Conservation (phyloP, 2,329 filamentous ascomycete genomes). For the Hymenoscyphus repandus region DNA sequence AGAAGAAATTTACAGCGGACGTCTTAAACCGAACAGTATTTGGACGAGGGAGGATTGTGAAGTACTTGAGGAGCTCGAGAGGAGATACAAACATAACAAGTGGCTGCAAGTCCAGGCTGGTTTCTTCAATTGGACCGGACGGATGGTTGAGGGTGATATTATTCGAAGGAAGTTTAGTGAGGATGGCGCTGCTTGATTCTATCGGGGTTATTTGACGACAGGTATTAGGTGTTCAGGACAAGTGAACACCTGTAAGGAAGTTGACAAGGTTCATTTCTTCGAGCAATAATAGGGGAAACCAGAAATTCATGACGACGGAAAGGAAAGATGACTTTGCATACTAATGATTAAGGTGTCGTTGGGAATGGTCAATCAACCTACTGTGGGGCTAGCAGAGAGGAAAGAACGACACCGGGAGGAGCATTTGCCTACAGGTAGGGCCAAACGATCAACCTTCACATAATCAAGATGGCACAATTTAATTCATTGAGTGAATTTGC, state of each 20-base stretch:
- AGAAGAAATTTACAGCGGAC: background rate
- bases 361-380: too few species aligned
- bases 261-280: background rate
- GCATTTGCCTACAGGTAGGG: too few species aligned
- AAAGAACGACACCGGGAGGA: too few species aligned
- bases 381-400: too few species aligned
- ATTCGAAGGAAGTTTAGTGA: slow-evolving; percentile 29
- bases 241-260: background rate
- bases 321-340: too few species aligned
- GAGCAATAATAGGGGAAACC: background rate
- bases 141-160: slow-evolving; percentile 27
- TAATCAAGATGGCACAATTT: too few species aligned
- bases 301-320: background rate
- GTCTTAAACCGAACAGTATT: slow-evolving; percentile 19
- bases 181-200: slow-evolving; percentile 16
- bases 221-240: background rate
- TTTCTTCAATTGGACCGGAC: slow-evolving; percentile 31
- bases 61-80: slow-evolving; percentile 24
- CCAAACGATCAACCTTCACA: too few species aligned
- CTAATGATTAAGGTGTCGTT: too few species aligned
- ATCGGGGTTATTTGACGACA: background rate
- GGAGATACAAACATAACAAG: slow-evolving; percentile 22
- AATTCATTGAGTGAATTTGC: background rate
- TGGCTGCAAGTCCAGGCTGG: slow-evolving; percentile 29
- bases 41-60: slow-evolving; percentile 29